These are phyloP conservation scores for Neurospora tetrasperma DNA, from an alignment of 495 filamentous ascomycete genomes.

Conservation along the genomic window DNA sequence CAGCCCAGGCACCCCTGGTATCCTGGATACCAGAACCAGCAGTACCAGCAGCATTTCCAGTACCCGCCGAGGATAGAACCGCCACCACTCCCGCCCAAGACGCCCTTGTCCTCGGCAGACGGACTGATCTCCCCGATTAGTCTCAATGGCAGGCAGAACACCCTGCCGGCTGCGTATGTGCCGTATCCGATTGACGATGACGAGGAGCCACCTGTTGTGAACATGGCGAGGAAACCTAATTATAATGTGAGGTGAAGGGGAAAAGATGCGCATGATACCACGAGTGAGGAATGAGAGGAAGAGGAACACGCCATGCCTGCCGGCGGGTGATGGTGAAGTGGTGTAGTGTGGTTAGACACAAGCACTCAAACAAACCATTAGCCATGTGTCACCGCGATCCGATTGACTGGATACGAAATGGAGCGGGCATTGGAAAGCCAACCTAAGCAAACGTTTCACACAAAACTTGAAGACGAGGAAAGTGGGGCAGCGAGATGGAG, in stretches of 20 bases:
- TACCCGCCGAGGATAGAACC: constrained; percentile 43
- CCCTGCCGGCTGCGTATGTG: constrained; percentile 11
- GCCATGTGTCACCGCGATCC: background rate
- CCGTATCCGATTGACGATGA: constrained; percentile 78
- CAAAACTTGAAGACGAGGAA: background rate
- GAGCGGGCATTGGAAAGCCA: background rate
- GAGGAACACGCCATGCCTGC: background rate
- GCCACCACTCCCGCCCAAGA: constrained; percentile 79
- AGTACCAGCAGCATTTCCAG: constrained; percentile 33
- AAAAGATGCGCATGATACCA: background rate
- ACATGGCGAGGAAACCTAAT: constrained; percentile 77
- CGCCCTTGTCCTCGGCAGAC: constrained; percentile 45
- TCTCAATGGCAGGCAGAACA: constrained; percentile 14
- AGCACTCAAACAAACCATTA: background rate
- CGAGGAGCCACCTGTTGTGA: constrained; percentile 70
- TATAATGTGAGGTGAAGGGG: constrained; percentile 44
- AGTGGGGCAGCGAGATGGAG: background rate
- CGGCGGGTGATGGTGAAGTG: background rate
- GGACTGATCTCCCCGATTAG: background rate
- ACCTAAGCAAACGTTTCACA: background rate
- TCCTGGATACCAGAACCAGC: constrained; percentile 28
- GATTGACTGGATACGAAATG: background rate
- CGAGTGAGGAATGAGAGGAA: background rate
- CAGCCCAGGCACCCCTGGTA: constrained; percentile 29
- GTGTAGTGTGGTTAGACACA: background rate